Percentiles rank a stretch among this genome's conserved stretches.
Evolutionary conservation across 768 basidiomycete species (phyloP).

Genomic region (Lentinula boryana): DNA sequence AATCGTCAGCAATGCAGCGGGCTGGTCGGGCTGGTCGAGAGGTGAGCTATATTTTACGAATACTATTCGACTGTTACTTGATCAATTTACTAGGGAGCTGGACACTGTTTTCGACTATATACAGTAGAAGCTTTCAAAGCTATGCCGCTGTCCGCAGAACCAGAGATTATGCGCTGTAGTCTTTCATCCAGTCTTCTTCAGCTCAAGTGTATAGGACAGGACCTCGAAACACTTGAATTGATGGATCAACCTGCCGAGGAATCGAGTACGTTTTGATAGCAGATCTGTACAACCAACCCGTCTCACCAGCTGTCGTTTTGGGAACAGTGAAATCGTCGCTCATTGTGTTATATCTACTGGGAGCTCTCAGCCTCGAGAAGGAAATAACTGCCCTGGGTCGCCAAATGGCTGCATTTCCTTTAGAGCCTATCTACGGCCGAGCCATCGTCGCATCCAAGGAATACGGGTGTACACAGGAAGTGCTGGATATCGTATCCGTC

Average conservation of each 20-base stretch:
- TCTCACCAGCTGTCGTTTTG: not conserved
- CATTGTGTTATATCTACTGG: slow-evolving; percentile 71
- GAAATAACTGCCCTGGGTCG: slow-evolving; percentile 69
- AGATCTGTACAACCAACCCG: not conserved
- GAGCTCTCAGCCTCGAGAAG: slow-evolving; percentile 66
- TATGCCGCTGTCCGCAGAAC: slow-evolving; percentile 64
- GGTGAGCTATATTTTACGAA: slow-evolving; percentile 29
- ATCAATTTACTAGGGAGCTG: slow-evolving; percentile 48
- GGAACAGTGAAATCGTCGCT: slow-evolving; percentile 53
- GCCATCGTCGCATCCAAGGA: slow-evolving; percentile 74
- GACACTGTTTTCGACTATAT: slow-evolving; percentile 89
- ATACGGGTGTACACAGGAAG: slow-evolving; percentile 67
- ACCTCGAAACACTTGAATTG: slow-evolving; percentile 76
- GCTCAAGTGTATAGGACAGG: slow-evolving; percentile 77
- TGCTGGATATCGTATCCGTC: slow-evolving; percentile 81
- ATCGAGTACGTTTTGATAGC: slow-evolving; percentile 48
- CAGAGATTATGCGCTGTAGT: slow-evolving; percentile 88
- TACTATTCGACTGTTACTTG: not conserved
- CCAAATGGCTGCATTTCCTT: slow-evolving; percentile 85
- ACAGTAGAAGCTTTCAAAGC: slow-evolving; percentile 72
- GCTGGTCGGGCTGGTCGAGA: slow-evolving; percentile 96
- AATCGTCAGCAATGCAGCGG: slow-evolving; percentile 90
- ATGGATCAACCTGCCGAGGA: slow-evolving; percentile 83
- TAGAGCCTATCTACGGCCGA: slow-evolving; percentile 82
- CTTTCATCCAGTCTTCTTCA: slow-evolving; percentile 81